Base-by-base conservation (phyloP, 257 asterid genomes). In the Agastache rugosa region DNA sequence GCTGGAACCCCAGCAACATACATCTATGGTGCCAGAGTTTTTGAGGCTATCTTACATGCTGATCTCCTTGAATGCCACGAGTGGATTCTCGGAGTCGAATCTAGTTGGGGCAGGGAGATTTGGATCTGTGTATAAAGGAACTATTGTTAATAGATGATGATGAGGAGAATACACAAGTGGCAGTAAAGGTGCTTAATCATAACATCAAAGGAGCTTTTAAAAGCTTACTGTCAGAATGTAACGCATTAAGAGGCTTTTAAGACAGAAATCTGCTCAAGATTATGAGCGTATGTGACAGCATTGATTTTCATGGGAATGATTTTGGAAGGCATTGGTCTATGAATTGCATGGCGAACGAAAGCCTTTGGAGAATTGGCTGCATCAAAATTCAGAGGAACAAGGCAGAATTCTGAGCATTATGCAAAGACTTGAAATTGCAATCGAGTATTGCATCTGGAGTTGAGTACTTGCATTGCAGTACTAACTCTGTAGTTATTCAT, bases 401-500 rank as follows among this genome's bases (percentile, higher is more conserved):
- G 6, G 60, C 6, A 53, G 60, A 9, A 2, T 0, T 8, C 44
- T 84, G 0, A 72, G 2, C 34, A 19, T 6, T 8, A 61, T 31
- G 8, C 44, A 61, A 15, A 61, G 67, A 7, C 47, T 61, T 0
- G 3, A 61, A 71, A 76, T 15, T 77, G 86, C 72, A 1, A 42
- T 44, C 1, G 86, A n/a, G 79, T 56, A 74, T 79, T 67, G 81
- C 72, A 7, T 50, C 2, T 3, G 72, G 42, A 47, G 58, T 41
- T 1, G 71, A 65, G 19, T 65, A 65, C n/a, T 47, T 65, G 19
- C 71, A 65, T 54, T 11, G 31, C 14, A 53, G 82, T 11, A 74
- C 71, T 11, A 69, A 70, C 19, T 22, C 56, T 0, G 11, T 63
- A 0, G 10, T 79, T 47, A 79, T 64, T 20, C 84, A 83, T 66